These are phyloP conservation scores for Paraleonurus japonicus DNA, from an alignment of 257 asterid genomes.

Conservation along the genomic window DNA sequence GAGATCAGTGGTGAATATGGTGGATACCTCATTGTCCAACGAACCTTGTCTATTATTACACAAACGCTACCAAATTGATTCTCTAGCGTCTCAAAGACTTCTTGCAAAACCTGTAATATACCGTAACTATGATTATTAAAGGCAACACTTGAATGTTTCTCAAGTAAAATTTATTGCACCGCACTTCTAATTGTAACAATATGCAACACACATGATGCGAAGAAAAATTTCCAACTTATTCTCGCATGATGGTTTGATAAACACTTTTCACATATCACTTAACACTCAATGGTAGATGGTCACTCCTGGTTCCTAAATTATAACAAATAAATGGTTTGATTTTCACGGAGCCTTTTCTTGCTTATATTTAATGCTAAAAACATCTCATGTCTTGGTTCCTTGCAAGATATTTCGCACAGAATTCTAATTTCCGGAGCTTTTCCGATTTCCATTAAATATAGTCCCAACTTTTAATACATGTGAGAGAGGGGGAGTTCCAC, in stretches of 20 bases:
- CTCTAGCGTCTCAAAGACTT: slow-evolving; percentile 73
- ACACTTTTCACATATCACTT: not conserved
- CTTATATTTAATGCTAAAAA: not conserved
- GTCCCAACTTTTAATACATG: not conserved
- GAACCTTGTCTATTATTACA: slow-evolving; percentile 88
- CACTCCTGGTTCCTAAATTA: not conserved
- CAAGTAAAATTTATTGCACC: not conserved
- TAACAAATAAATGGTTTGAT: not conserved
- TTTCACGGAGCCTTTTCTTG: not conserved
- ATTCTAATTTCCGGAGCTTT: not conserved
- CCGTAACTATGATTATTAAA: slow-evolving; percentile 12
- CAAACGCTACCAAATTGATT: slow-evolving; percentile 82
- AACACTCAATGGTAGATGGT: not conserved
- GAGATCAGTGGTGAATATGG: not conserved
- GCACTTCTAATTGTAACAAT: not conserved
- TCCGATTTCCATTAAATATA: not conserved
- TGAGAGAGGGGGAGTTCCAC: not conserved
- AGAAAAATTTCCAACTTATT: not conserved
- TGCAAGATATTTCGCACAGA: too few relatives aligned
- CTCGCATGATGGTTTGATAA: not conserved
- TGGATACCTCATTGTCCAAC: slow-evolving; percentile 28
- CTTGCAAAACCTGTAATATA: slow-evolving; percentile 83
- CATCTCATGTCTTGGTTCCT: too few relatives aligned
- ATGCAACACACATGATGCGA: not conserved
- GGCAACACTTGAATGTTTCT: not conserved